These are phyloP conservation scores for Talaromyces amestolkiae DNA, from an alignment of 2,329 filamentous ascomycete genomes.

Conservation along the genomic window DNA sequence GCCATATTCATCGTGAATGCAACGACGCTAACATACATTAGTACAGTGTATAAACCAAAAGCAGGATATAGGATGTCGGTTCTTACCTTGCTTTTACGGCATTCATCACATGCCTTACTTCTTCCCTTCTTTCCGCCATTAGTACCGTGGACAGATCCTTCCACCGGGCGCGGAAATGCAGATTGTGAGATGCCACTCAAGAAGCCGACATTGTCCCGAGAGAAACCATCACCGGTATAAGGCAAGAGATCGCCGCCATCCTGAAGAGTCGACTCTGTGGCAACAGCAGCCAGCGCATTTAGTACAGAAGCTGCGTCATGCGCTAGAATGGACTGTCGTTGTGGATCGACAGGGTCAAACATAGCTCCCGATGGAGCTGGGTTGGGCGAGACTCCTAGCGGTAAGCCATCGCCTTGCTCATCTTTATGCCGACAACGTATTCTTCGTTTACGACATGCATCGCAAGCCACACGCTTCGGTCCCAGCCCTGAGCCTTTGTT, in stretches of 20 bases:
- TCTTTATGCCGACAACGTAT: slow-evolving; percentile 65
- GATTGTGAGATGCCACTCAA: slow-evolving; percentile 30
- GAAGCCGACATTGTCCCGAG: slow-evolving; percentile 24
- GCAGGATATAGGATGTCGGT: neutral
- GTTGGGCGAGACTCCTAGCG: slow-evolving; percentile 21
- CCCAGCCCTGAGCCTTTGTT: slow-evolving; percentile 59
- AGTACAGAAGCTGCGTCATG: slow-evolving; percentile 41
- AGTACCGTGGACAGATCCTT: slow-evolving; percentile 34
- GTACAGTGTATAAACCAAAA: slow-evolving; percentile 19
- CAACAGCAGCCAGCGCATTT: slow-evolving; percentile 40
- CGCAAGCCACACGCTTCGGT: slow-evolving; percentile 60
- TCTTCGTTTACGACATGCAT: slow-evolving; percentile 60
- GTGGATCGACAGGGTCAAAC: slow-evolving; percentile 30
- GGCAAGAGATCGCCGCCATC: slow-evolving; percentile 26
- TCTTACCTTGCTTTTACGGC: slow-evolving; percentile 65
- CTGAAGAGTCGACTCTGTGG: slow-evolving; percentile 36
- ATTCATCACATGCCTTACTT: slow-evolving; percentile 65
- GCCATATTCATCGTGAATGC: slow-evolving; percentile 64
- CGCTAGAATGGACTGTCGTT: slow-evolving; percentile 33
- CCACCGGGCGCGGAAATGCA: slow-evolving; percentile 28
- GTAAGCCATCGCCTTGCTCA: slow-evolving; percentile 36
- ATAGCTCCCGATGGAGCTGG: slow-evolving; percentile 32
- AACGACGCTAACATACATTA: slow-evolving; percentile 54
- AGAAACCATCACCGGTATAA: slow-evolving; percentile 29
- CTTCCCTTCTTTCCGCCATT: slow-evolving; percentile 55